Evolutionary conservation across 805 yeast species (phyloP), one percentile per base, ranked within the genome.

Genomic region (Wickerhamiella sergipiensis): DNA sequence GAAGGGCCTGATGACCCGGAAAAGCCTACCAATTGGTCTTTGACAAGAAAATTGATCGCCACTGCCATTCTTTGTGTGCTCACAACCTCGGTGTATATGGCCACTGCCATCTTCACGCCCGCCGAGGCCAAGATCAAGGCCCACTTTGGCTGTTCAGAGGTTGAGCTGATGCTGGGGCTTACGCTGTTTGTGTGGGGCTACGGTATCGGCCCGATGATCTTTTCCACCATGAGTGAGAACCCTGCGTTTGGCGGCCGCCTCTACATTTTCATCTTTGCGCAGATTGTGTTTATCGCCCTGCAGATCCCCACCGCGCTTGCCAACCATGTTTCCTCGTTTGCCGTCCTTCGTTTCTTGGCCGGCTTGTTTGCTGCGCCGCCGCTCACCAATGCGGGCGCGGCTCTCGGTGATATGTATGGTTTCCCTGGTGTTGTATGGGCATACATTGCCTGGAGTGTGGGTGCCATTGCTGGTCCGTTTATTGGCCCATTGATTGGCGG

Each of bases 401-500:
- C 77, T 6, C 61, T 78, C 43, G 73, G 76, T 33, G 84, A 80
- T 60, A 64, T 79, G 46, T 60, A 74, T 29, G 47, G 61, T 3
- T 61, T 69, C 19, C 71, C 77, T 6, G 64, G 65, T 50, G 61
- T 71, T 38, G 78, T 81, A 2, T 54, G 72, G 19, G 73, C 74
- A 2, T 64, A 79, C 49, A 75, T 75, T 8, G 52, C 67, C 7
- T 79, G 83, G 82, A 68, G 78, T 19, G 57, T 73, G 23, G 79
- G 76, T 49, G 76, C 79, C 0, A 75, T 74, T 44, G 65, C 71
- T 48, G 83, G 82, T 13, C 81, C 81, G 1, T 68, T 72, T 10
- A 43, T 75, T 18, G 83, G 81, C 12, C 84, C 84, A 0, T 58
- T 80, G 6, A 58, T 79, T 43, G 83, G 83, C 38, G 74, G 79